Evolutionary conservation across 2,329 filamentous ascomycete species (phyloP).

Genomic region (Camillea tinctor): DNA sequence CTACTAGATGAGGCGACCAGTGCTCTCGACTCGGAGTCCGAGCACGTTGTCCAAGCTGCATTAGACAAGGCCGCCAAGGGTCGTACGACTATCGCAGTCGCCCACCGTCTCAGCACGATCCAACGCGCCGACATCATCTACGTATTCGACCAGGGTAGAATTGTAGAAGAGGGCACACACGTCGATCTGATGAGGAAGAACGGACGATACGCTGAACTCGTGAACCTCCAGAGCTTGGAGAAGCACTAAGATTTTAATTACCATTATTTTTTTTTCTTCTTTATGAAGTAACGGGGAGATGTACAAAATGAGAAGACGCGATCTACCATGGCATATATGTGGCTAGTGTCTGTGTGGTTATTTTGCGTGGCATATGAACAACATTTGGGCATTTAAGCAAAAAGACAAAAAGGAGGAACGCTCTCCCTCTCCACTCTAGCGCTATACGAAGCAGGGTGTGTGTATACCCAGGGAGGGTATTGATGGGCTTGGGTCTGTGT

Average conservation of each 20-base stretch:
- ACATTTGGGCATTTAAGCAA: too few relatives aligned
- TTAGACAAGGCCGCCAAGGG: slow-evolving; percentile 80
- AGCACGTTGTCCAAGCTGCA: slow-evolving; percentile 78
- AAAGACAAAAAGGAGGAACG: too few relatives aligned
- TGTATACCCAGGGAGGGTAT: too few relatives aligned
- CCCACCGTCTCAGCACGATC: slow-evolving; percentile 87
- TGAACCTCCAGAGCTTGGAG: slow-evolving; percentile 75
- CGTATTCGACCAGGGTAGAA: slow-evolving; percentile 86
- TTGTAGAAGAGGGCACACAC: slow-evolving; percentile 85
- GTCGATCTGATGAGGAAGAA: slow-evolving; percentile 66
- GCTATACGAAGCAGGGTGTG: too few relatives aligned
- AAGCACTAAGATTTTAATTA: slow-evolving; percentile 42
- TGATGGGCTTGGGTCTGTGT: background rate
- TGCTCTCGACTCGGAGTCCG: slow-evolving; percentile 72
- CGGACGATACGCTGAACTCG: slow-evolving; percentile 74
- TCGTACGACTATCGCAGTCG: slow-evolving; percentile 89
- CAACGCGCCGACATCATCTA: slow-evolving; percentile 94
- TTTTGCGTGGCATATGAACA: too few relatives aligned
- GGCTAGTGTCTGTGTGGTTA: too few relatives aligned
- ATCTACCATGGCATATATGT: background rate
- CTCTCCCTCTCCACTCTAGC: too few relatives aligned
- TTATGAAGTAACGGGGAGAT: background rate
- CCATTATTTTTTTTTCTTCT: background rate
- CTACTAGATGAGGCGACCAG: slow-evolving; percentile 80
- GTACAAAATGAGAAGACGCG: background rate